phyloP scores from a whole-genome alignment of 176 grass and related monocot genomes.

The Oryza longistaminata region DNA sequence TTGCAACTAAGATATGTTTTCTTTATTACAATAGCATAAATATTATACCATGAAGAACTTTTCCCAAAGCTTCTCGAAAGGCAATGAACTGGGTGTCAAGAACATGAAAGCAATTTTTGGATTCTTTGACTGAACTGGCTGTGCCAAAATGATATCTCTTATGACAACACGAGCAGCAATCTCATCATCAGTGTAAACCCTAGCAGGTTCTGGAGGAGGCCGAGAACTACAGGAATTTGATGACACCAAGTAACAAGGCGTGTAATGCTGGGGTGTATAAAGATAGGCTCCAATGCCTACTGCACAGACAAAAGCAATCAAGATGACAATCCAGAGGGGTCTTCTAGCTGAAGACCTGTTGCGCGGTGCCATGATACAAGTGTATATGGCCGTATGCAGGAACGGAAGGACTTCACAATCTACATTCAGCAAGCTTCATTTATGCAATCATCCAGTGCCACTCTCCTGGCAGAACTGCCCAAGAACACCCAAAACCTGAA shows the following conservation, averaged over 20 bases:
- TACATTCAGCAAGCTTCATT: conserved; percentile 55
- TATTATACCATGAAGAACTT: conserved; percentile 91
- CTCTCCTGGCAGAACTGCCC: conserved; percentile 28
- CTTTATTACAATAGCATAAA: conserved; percentile 22
- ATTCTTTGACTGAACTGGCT: conserved; percentile 67
- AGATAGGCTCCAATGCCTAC: conserved; percentile 59
- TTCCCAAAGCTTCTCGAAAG: conserved; percentile 98
- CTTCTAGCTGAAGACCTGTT: conserved; percentile 69
- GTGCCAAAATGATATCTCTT: conserved; percentile 64
- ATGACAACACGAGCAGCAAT: conserved; percentile 68
- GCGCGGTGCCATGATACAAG: conserved; percentile 58
- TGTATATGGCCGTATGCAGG: background rate
- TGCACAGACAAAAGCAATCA: conserved; percentile 69
- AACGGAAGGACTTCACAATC: conserved; percentile 36
- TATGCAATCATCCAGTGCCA: conserved; percentile 25
- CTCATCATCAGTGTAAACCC: conserved; percentile 87
- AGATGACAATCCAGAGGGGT: conserved; percentile 70
- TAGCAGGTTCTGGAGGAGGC: conserved; percentile 64
- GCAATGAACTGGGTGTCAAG: conserved; percentile 87
- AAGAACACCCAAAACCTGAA: conserved; percentile 25
- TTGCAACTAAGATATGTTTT: background rate
- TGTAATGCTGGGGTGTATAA: conserved; percentile 67
- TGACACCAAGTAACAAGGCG: conserved; percentile 76
- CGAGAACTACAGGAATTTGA: conserved; percentile 69
- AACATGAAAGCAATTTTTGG: conserved; percentile 99